Evolutionary conservation across 2,329 filamentous ascomycete genomes (phyloP).

Genomic region (Lachnellula arida): DNA sequence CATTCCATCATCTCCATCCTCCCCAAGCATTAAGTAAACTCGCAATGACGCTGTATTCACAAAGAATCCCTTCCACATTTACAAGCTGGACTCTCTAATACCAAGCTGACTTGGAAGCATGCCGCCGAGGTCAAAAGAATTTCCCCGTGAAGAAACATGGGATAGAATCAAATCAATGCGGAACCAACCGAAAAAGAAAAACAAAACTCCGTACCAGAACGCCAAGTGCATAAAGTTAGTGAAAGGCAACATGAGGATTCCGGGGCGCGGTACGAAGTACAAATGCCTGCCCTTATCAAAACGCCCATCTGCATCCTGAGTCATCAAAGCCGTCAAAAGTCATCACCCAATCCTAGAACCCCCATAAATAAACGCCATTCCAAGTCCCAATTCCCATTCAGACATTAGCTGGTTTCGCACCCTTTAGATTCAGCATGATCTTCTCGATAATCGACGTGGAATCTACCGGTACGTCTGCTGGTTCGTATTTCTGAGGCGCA

Average conservation of each 20-base stretch:
- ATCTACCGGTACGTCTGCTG: slow-evolving; percentile 31
- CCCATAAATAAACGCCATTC: neutral
- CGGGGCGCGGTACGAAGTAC: neutral
- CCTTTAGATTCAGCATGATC: slow-evolving; percentile 48
- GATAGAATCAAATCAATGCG: neutral
- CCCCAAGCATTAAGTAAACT: neutral
- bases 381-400: neutral
- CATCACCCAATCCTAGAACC: neutral
- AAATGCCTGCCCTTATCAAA: neutral
- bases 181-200: neutral
- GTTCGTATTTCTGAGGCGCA: slow-evolving; percentile 12
- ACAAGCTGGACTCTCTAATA: neutral
- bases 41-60: neutral
- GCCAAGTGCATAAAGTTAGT: neutral
- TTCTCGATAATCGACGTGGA: slow-evolving; percentile 43
- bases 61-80: neutral
- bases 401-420: slow-evolving; percentile 18
- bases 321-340: slow-evolving; percentile 1
- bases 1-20: neutral
- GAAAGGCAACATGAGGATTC: neutral
- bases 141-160: neutral
- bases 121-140: neutral
- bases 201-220: neutral
- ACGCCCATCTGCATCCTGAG: neutral
- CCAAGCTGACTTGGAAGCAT: neutral